These are phyloP conservation scores for Yamadazyma friedrichii DNA, from an alignment of 1,139 yeast species.

Conservation along the genomic window DNA sequence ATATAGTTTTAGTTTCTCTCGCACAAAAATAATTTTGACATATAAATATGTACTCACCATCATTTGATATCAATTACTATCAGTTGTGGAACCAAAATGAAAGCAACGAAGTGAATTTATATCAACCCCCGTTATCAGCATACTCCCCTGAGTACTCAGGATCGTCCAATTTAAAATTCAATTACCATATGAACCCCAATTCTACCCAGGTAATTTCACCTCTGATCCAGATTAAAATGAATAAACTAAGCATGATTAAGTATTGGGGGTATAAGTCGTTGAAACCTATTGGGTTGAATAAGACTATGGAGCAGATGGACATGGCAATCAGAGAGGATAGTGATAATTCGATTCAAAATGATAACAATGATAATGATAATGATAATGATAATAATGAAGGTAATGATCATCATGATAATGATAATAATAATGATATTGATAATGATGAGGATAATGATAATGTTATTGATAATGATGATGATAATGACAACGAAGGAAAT, in stretches of 20 bases:
- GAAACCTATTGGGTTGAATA: constrained; percentile 55
- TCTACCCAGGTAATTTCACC: constrained; percentile 18
- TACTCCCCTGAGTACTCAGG: constrained; percentile 55
- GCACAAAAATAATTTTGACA: too few relatives aligned
- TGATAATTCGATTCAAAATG: not conserved
- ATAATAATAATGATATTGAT: constrained; percentile 12
- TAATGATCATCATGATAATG: not conserved
- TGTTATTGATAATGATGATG: not conserved
- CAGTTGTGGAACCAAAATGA: constrained; percentile 15
- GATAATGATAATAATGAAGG: not conserved
- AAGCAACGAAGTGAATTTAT: constrained; percentile 14
- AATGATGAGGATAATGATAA: constrained; percentile 43
- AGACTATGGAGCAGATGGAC: constrained; percentile 52
- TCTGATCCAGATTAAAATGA: constrained; percentile 37
- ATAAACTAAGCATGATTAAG: constrained; percentile 41
- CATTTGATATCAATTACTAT: constrained; percentile 14
- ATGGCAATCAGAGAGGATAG: constrained; percentile 15
- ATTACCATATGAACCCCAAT: constrained; percentile 11
- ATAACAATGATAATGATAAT: too few relatives aligned
- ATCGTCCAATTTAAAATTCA: constrained; percentile 32
- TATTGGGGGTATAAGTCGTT: constrained; percentile 49
- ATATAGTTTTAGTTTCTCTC: not conserved
- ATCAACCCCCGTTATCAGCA: constrained; percentile 55
- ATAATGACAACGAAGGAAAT: constrained; percentile 28
- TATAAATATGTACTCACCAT: constrained; percentile 16